Evolutionary conservation across 345 rosid genomes (phyloP).

Genomic region (Melaleuca quinquenervia): DNA sequence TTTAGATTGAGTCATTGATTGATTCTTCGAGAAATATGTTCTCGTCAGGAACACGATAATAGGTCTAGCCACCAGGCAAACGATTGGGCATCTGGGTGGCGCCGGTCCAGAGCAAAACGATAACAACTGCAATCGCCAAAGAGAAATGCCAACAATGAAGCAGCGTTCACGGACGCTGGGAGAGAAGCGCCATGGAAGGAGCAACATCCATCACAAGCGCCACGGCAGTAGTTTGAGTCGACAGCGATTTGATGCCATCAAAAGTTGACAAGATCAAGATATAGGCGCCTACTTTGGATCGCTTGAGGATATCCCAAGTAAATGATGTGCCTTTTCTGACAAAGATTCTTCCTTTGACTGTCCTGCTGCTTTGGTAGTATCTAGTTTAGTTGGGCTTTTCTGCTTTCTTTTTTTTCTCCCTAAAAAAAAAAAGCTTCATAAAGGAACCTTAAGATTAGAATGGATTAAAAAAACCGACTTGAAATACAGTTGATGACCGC

Average conservation of each 20-base stretch:
- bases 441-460: neutral
- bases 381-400: neutral
- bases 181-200: neutral
- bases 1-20: neutral
- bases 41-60: neutral
- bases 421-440: too few relatives aligned
- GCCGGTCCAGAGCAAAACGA: neutral
- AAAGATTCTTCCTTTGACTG: neutral
- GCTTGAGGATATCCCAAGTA: neutral
- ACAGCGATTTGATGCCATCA: neutral
- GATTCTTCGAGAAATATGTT: neutral
- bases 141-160: neutral
- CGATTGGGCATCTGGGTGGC: neutral
- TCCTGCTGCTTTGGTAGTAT: neutral
- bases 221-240: neutral
- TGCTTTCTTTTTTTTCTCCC: neutral
- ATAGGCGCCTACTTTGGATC: neutral
- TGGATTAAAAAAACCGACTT: neutral
- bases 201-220: neutral
- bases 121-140: neutral
- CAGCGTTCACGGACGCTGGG: neutral
- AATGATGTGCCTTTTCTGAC: neutral
- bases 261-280: neutral
- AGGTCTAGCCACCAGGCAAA: neutral
- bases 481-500: constrained; percentile 8